Evolutionary conservation across 352 stramenopile species (phyloP), one percentile per base, ranked within the genome.

Genomic region (Phytophthora macrochlamydospora): DNA sequence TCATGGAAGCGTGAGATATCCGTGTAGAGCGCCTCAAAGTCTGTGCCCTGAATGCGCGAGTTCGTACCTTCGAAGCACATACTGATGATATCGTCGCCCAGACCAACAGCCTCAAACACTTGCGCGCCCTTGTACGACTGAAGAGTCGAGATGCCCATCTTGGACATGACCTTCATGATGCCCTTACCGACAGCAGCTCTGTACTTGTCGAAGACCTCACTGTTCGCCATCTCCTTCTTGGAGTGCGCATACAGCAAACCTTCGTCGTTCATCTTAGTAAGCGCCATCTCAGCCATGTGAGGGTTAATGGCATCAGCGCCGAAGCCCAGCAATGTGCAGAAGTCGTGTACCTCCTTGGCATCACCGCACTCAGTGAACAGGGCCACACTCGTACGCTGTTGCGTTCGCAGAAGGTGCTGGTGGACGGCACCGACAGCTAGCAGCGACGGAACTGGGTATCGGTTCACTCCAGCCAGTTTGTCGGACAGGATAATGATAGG

Each of bases 131-230:
- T 94, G 77, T 99, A 99, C 31, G 90, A 98, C 56, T 96, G 91
- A 28, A 99, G 79, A 6, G 97, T 90, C 3, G 90, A 98, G 69
- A 99, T 99, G 59, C 96, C 96, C 91, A 99, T 99, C 81, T 99
- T 99, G 4, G 88, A 98, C 79, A 91, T 91, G 28, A 91, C 83
- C 61, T 91, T 91, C 7, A 91, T 51, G 18, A 91, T 83, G 54
- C 83, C 83, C 65, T 91, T 91, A 48, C 80, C 83, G 14, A 91
- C 75, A 32, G 83, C 83, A 51, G 76, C 64, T 48, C 80, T 79
- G 70, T 91, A 91, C 61, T 89, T 85, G 53, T 83, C 76, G 42
- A 87, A 88, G 13, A 90, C 78, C 48, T 89, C 80, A 1, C 75
- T 73, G 65, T 85, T 85, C 64, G 59, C 55, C 70, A 91, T 73